phyloP scores from a whole-genome alignment of 2,329 filamentous ascomycete genomes.

The Xylariaceae sp. region DNA sequence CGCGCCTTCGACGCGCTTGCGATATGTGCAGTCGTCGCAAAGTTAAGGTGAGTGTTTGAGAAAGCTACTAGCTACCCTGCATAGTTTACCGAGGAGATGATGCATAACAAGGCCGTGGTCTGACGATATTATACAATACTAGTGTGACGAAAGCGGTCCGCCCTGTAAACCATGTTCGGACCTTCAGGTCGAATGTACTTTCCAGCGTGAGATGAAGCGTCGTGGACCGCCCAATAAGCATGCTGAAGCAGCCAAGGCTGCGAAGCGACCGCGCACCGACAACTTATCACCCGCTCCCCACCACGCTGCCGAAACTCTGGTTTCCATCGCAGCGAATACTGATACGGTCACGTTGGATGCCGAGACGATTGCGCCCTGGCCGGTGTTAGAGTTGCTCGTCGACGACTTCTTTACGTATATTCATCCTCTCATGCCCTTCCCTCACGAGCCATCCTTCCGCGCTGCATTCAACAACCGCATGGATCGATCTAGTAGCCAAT shows the following conservation, averaged over 20 bases:
- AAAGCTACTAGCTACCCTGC: neutral
- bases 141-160: constrained; percentile 59
- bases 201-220: constrained; percentile 59
- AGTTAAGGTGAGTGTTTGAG: constrained; percentile 49
- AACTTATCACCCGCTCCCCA: constrained; percentile 46
- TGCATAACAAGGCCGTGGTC: neutral
- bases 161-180: constrained; percentile 60
- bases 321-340: constrained; percentile 47
- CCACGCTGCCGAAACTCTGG: constrained; percentile 51
- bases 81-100: neutral
- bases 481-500: constrained; percentile 67
- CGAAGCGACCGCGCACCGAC: constrained; percentile 51
- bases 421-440: constrained; percentile 75
- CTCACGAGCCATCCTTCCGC: constrained; percentile 77
- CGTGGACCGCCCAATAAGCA: constrained; percentile 63
- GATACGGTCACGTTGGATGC: constrained; percentile 53
- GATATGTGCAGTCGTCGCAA: constrained; percentile 66
- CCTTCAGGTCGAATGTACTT: constrained; percentile 61
- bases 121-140: constrained; percentile 3
- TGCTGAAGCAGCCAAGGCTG: constrained; percentile 57
- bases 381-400: constrained; percentile 68
- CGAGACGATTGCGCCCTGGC: constrained; percentile 72
- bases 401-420: constrained; percentile 86
- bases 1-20: constrained; percentile 60
- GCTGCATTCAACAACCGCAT: constrained; percentile 68